Evolutionary conservation across 345 rosid species (phyloP).

Genomic region (Chamaenerion angustifolium): DNA sequence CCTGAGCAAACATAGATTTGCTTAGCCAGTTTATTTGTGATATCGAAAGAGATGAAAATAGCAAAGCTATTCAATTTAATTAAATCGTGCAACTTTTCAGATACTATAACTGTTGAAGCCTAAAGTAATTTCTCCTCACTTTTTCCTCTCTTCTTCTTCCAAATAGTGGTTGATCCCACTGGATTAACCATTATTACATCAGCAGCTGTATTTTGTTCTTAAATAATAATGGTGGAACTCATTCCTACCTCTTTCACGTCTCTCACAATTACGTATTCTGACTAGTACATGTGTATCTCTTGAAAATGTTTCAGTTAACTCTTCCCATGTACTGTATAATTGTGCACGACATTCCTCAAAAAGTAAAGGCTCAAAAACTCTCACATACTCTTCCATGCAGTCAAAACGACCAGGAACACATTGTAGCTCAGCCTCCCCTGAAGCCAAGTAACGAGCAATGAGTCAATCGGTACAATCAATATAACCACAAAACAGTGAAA

Average conservation of each 20-base stretch:
- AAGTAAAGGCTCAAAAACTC: constrained; percentile 96
- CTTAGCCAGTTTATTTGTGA: constrained; percentile 14
- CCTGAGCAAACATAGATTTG: constrained; percentile 32
- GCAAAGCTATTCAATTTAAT: background rate
- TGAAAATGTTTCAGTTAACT: constrained; percentile 48
- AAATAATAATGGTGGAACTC: background rate
- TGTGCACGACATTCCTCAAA: constrained; percentile 99
- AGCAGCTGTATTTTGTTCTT: background rate
- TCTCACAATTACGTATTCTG: constrained; percentile 64
- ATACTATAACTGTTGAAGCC: no score
- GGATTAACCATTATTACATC: background rate
- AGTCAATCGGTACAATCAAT: background rate
- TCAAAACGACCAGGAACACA: constrained; percentile 88
- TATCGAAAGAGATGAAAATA: background rate
- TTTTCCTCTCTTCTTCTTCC: background rate
- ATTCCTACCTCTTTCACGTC: constrained; percentile 92
- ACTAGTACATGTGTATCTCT: constrained; percentile 55
- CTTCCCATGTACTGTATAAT: constrained; percentile 92
- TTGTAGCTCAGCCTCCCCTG: constrained; percentile 87
- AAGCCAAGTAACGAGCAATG: background rate
- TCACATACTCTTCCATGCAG: constrained; percentile 73
- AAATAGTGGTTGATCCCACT: background rate
- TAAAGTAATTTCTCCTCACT: no score
- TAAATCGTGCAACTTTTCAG: background rate
- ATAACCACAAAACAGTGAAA: no score